A percentile compares a stretch with the other conserved stretches of the same genome.
phyloP scores from a whole-genome alignment of 257 asterid species.

The Salvia rosmarinus region DNA sequence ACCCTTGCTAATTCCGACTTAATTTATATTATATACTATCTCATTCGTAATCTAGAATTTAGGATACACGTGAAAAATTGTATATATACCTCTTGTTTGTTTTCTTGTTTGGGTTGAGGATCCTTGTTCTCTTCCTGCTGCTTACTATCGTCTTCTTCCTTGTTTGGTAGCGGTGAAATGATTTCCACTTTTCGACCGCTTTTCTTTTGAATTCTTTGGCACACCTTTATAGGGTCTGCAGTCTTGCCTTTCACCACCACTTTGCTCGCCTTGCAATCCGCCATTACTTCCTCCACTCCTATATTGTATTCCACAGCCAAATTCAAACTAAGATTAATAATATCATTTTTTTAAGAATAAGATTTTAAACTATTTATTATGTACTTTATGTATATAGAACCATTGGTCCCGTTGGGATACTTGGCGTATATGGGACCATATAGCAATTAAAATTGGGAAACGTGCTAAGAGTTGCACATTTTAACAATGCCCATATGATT shows the following conservation, averaged over 20 bases:
- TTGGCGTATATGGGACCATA: no score
- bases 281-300: constrained; percentile 75
- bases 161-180: constrained; percentile 55
- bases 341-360: no score
- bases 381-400: not conserved
- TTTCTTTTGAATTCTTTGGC: constrained; percentile 67
- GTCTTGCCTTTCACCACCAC: constrained; percentile 85
- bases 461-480: constrained; percentile 34
- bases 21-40: no score
- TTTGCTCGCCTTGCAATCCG: constrained; percentile 69
- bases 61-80: no score
- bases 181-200: constrained; percentile 66
- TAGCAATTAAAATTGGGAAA: constrained; percentile 33
- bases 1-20: no score
- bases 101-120: constrained; percentile 46
- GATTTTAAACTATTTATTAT: not conserved
- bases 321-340: no score
- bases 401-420: not conserved
- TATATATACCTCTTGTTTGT: constrained; percentile 50
- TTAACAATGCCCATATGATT: not conserved
- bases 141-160: constrained; percentile 37
- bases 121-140: constrained; percentile 45
- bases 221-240: constrained; percentile 71
- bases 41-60: no score
- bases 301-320: no score